phyloP scores from a whole-genome alignment of 352 stramenopile species.

The Aphanomyces invadans region DNA sequence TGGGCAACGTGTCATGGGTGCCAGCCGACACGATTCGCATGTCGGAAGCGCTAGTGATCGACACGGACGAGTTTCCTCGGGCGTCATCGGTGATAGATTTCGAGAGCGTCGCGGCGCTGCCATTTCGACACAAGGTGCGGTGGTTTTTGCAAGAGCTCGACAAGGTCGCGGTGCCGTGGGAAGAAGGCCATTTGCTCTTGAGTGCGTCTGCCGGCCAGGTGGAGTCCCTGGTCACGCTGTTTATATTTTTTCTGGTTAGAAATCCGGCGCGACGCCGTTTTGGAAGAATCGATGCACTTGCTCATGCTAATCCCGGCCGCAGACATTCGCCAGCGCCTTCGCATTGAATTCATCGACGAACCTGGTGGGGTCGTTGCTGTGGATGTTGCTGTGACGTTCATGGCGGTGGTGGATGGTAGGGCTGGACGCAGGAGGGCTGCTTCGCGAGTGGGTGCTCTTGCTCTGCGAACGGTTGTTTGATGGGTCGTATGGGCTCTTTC shows the following conservation, averaged over 20 bases:
- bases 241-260: constrained; percentile 24
- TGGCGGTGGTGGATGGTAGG: constrained; percentile 20
- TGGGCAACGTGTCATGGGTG: constrained; percentile 65
- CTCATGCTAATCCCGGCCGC: constrained; percentile 66
- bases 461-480: constrained; percentile 73
- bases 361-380: constrained; percentile 27
- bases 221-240: no score
- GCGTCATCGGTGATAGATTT: constrained; percentile 70
- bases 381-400: neutral
- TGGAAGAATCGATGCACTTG: constrained; percentile 76
- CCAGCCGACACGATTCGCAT: constrained; percentile 50
- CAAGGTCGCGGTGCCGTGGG: constrained; percentile 67
- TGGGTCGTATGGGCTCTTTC: constrained; percentile 68
- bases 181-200: constrained; percentile 69
- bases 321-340: constrained; percentile 60
- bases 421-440: constrained; percentile 59
- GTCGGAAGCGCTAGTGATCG: constrained; percentile 51
- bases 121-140: constrained; percentile 62
- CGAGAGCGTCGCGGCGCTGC: constrained; percentile 56
- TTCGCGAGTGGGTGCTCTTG: constrained; percentile 73
- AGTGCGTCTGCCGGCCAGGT: no score
- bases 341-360: constrained; percentile 81
- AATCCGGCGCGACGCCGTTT: constrained; percentile 60
- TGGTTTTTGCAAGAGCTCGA: constrained; percentile 73
- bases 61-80: constrained; percentile 63